A percentile compares a stretch with the other conserved stretches of the same genome.
Conservation (phyloP, 257 asterid genomes). For the Knoxia roxburghii region DNA sequence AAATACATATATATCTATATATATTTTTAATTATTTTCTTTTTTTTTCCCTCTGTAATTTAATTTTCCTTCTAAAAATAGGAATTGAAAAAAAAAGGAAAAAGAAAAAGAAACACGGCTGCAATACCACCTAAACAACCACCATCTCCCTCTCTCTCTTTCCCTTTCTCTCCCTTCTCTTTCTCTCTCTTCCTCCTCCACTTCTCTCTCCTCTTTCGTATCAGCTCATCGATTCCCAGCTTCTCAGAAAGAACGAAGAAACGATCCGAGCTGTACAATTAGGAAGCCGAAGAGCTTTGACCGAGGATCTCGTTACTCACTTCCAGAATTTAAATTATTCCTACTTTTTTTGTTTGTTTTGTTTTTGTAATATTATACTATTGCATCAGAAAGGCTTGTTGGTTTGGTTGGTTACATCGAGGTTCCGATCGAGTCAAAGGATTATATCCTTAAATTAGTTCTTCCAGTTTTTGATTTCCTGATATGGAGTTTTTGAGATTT, state of each 20-base stretch:
- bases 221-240: conserved; percentile 54
- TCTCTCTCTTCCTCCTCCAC: conserved; percentile 22
- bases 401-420: conserved; percentile 41
- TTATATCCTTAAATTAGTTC: conserved; percentile 12
- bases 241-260: conserved; percentile 43
- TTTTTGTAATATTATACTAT: conserved; percentile 13
- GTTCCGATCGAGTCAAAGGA: conserved; percentile 21
- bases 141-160: conserved; percentile 6
- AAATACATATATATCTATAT: too few relatives aligned
- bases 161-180: conserved; percentile 6
- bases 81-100: conserved; percentile 11
- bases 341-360: not conserved
- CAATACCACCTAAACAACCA: conserved; percentile 42
- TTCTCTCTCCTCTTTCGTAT: conserved; percentile 22
- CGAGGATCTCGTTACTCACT: conserved; percentile 25
- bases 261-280: conserved; percentile 43
- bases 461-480: conserved; percentile 31
- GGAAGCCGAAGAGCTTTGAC: conserved; percentile 13
- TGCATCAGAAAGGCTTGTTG: conserved; percentile 12
- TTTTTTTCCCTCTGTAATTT: too few relatives aligned
- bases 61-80: not conserved
- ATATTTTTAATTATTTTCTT: not conserved
- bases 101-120: conserved; percentile 60
- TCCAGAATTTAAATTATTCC: conserved; percentile 10
- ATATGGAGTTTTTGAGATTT: conserved; percentile 31